Percentiles rank a stretch among this genome's conserved stretches.
Conservation (phyloP, 2,329 filamentous ascomycete genomes). For the Dryadomyces quercivorus region DNA sequence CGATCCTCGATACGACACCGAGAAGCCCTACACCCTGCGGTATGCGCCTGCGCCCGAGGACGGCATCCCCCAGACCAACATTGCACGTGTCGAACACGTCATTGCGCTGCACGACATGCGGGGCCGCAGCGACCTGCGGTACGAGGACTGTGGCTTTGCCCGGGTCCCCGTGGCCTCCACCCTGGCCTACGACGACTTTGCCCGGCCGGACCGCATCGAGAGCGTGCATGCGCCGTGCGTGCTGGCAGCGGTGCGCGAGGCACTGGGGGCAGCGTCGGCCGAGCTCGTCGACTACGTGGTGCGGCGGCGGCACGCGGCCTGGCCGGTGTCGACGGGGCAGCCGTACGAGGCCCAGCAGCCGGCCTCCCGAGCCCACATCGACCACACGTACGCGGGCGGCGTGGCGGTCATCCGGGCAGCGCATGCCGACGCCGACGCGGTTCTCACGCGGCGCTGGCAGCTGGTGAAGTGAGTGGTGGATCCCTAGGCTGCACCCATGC, state of each 20-base stretch:
- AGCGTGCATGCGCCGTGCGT: conserved; percentile 6
- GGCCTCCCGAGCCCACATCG: conserved; percentile 10
- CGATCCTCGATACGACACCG: conserved; percentile 7
- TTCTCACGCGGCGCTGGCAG: conserved; percentile 5
- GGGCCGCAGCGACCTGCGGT: conserved; percentile 3
- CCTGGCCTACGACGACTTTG: conserved; percentile 6
- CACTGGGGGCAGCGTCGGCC: conserved; percentile 8
- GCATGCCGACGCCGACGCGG: conserved; percentile 1
- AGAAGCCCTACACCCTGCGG: conserved; percentile 12
- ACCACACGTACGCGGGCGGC: conserved; percentile 22
- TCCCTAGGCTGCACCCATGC: too few species aligned
- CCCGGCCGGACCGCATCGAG: conserved; percentile 3
- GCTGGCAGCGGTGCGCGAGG: conserved; percentile 5
- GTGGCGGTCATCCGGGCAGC: conserved; percentile 46
- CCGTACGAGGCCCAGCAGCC: conserved; percentile 10
- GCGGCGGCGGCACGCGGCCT: conserved; percentile 9
- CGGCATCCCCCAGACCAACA: conserved; percentile 10
- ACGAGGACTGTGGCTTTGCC: conserved; percentile 9
- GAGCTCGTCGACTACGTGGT: conserved; percentile 12
- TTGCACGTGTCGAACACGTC: conserved; percentile 8
- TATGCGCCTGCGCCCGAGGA: conserved; percentile 7
- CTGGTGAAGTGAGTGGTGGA: conserved; percentile 8
- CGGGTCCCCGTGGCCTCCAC: not conserved
- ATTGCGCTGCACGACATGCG: conserved; percentile 6
- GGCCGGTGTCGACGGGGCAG: conserved; percentile 10